Percentiles rank a stretch among this genome's conserved stretches.
Evolutionary conservation across 106 monocot genomes (phyloP).

Genomic region (Dendrobium chrysotoxum): DNA sequence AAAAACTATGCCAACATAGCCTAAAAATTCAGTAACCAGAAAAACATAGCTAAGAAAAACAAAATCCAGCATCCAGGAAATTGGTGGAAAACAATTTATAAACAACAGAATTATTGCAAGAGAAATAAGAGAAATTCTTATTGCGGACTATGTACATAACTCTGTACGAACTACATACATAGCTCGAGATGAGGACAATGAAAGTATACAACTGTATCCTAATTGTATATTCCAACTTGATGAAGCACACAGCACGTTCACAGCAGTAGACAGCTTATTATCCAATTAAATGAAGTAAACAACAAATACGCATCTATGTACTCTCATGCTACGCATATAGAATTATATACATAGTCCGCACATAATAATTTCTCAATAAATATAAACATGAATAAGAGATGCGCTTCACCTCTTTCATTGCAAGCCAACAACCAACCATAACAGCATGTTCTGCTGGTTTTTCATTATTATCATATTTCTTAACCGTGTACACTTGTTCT

Average conservation of each 20-base stretch:
- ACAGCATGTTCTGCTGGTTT: constrained; percentile 66
- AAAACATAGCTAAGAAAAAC: neutral
- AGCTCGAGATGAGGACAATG: too few species aligned
- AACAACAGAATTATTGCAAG: neutral
- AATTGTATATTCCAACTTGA: too few species aligned
- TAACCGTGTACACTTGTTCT: constrained; percentile 23
- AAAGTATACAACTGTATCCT: too few species aligned
- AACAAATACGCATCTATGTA: too few species aligned
- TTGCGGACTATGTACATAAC: too few species aligned
- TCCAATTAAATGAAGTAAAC: too few species aligned
- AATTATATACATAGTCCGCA: too few species aligned
- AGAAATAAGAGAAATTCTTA: too few species aligned
- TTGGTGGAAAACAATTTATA: neutral
- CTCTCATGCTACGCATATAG: neutral
- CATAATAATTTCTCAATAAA: neutral
- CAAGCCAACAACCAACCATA: constrained; percentile 99
- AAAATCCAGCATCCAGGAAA: neutral
- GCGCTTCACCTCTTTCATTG: constrained; percentile 91
- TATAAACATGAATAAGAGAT: neutral
- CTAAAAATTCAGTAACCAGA: neutral
- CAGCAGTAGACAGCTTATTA: too few species aligned
- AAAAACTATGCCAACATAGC: neutral
- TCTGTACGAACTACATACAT: too few species aligned
- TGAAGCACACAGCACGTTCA: too few species aligned
- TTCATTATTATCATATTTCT: constrained; percentile 24